phyloP scores from a whole-genome alignment of 202 grass and related monocot species.

The Hordeum pubiflorum region DNA sequence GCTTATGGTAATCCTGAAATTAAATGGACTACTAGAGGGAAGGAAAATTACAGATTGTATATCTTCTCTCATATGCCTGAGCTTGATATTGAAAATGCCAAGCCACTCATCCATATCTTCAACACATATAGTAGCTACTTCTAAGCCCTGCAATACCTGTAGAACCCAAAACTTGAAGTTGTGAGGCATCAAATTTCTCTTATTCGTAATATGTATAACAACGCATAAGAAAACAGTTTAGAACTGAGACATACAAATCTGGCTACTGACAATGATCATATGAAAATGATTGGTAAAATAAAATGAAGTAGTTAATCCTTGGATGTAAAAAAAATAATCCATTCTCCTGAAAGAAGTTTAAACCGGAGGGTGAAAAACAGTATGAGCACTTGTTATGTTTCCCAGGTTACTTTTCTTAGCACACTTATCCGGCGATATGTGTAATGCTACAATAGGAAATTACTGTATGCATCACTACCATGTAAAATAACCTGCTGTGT shows the following conservation, averaged over 20 bases:
- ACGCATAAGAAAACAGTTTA: neutral
- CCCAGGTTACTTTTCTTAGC: neutral
- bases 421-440: neutral
- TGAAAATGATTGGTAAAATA: neutral
- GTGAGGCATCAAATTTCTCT: neutral
- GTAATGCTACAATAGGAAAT: neutral
- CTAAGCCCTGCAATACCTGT: slow-evolving; percentile 81
- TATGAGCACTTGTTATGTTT: neutral
- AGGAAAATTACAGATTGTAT: slow-evolving; percentile 76
- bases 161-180: neutral
- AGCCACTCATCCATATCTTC: slow-evolving; percentile 99
- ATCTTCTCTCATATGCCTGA: slow-evolving; percentile 97
- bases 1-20: neutral
- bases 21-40: neutral
- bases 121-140: slow-evolving; percentile 67
- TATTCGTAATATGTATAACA: neutral
- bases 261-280: neutral
- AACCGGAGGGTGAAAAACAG: neutral
- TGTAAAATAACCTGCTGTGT: neutral
- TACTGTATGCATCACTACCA: neutral
- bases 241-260: neutral
- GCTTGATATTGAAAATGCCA: slow-evolving; percentile 96
- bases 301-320: neutral
- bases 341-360: neutral
- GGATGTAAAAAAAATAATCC: neutral